Evolutionary conservation across 1,139 yeast genomes (phyloP).

Genomic region (Nakaseomyces glabratus): DNA sequence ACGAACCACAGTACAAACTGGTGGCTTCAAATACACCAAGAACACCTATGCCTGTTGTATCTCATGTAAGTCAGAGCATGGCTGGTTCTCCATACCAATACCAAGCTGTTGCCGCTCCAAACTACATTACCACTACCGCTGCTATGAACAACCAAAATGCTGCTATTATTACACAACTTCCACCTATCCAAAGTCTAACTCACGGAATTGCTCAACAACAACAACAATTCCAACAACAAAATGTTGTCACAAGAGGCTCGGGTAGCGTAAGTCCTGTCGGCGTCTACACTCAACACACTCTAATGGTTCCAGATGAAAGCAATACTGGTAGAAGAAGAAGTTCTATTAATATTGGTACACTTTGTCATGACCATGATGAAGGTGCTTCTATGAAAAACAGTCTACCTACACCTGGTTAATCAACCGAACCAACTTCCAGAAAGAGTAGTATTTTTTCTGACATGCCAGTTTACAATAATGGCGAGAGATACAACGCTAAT

Average conservation of each 20-base stretch:
- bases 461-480: slow-evolving; percentile 11
- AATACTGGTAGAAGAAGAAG: slow-evolving; percentile 4
- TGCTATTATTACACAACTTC: slow-evolving; percentile 3
- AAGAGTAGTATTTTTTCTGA: slow-evolving; percentile 8
- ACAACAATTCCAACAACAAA: background rate
- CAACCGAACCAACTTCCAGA: slow-evolving; percentile 7
- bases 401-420: slow-evolving; percentile 3
- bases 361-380: slow-evolving; percentile 6
- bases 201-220: slow-evolving; percentile 2
- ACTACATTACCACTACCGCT: background rate
- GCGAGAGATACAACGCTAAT: slow-evolving; percentile 17
- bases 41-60: background rate
- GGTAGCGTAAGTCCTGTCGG: slow-evolving; percentile 4
- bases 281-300: slow-evolving; percentile 1
- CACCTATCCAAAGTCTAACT: slow-evolving; percentile 4
- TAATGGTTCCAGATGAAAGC: slow-evolving; percentile 2
- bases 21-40: slow-evolving; percentile 3
- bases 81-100: background rate
- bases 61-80: background rate
- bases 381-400: background rate
- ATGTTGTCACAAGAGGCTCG: slow-evolving; percentile 4
- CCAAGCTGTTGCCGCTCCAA: background rate
- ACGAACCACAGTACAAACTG: slow-evolving; percentile 3
- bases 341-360: slow-evolving; percentile 7
- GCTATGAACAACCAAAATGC: background rate